Base-by-base conservation (phyloP, 352 stramenopile genomes). In the Phytophthora quininea region DNA sequence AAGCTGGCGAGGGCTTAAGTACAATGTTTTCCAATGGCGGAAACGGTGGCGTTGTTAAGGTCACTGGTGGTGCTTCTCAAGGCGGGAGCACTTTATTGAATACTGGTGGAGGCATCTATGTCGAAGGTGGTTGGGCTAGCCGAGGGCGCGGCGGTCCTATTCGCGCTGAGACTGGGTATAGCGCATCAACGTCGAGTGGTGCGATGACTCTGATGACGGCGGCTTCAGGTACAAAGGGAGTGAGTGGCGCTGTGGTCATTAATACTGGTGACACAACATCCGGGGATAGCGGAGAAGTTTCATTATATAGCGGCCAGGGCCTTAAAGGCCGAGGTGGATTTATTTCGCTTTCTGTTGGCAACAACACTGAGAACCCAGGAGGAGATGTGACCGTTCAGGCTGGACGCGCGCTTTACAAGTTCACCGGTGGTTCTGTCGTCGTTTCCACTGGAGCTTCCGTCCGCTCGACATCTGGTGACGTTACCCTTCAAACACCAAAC, bases 41-140 rank as follows among this genome's bases (percentile, higher is more conserved):
- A 24, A 80, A 89, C 61, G 93, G 94, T n/a, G 95, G 93, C 37
- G 69, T 83, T n/a, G 76, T 98, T 12, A 82, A 89, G 8, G 46
- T 98, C 31, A 82, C 79, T 63, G 92, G 90, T 58, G 93, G 95
- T 57, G 83, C 81, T 45, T 88, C 86, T 30, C 71, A 97, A 76
- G 89, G 94, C 19, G 63, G 63, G 32, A 80, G 79, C 15, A 88
- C 64, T 33, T 47, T 72, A 54, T 49, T 67, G 53, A 80, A 95
- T 57, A 69, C 81, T 53, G 95, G 95, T 31, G 95, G 94, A 45
- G 64, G 78, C 37, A 58, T 97, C 12, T 71, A 73, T 64, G 43
- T 96, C 27, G 79, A 93, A 55, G 91, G 71, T 67, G 95, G 95
- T 2, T 94, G 73, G 49, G 73, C 79, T 9, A 79, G 66, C 45